Evolutionary conservation across 1,139 yeast species (phyloP).

Genomic region (Starmera stellimalicola): DNA sequence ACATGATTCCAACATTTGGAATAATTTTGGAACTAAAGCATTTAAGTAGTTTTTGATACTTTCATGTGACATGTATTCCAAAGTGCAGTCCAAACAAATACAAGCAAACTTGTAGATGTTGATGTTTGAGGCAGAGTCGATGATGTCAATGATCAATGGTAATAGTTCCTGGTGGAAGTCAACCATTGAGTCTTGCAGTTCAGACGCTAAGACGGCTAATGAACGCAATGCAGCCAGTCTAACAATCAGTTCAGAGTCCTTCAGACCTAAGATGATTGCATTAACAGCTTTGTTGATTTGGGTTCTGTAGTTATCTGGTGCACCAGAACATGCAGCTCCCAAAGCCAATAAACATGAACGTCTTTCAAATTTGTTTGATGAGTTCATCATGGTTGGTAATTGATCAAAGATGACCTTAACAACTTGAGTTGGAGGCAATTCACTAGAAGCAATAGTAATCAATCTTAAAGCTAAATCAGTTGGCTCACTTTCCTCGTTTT

Average conservation of each 20-base stretch:
- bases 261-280: conserved; percentile 64
- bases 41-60: conserved; percentile 76
- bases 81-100: conserved; percentile 73
- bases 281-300: conserved; percentile 70
- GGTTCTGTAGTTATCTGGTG: conserved; percentile 82
- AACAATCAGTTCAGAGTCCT: conserved; percentile 69
- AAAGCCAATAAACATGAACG: conserved; percentile 81
- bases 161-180: conserved; percentile 73
- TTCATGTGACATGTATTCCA: conserved; percentile 86
- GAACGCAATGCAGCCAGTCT: conserved; percentile 83
- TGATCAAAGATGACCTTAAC: conserved; percentile 69
- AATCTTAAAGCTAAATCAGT: conserved; percentile 72
- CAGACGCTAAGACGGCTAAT: conserved; percentile 68
- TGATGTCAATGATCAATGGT: conserved; percentile 79
- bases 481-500: conserved; percentile 85
- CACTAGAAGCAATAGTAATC: conserved; percentile 67
- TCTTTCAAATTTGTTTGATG: conserved; percentile 66
- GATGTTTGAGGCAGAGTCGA: conserved; percentile 77
- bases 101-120: conserved; percentile 89
- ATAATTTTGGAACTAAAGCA: conserved; percentile 82
- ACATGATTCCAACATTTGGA: conserved; percentile 64
- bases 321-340: conserved; percentile 83
- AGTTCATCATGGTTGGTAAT: conserved; percentile 51
- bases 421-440: conserved; percentile 89
- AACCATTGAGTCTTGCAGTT: conserved; percentile 77